Evolutionary conservation across 139 green algal species (phyloP), one percentile per base, ranked within the genome.

Genomic region (Chlamydomonas asymmetrica): DNA sequence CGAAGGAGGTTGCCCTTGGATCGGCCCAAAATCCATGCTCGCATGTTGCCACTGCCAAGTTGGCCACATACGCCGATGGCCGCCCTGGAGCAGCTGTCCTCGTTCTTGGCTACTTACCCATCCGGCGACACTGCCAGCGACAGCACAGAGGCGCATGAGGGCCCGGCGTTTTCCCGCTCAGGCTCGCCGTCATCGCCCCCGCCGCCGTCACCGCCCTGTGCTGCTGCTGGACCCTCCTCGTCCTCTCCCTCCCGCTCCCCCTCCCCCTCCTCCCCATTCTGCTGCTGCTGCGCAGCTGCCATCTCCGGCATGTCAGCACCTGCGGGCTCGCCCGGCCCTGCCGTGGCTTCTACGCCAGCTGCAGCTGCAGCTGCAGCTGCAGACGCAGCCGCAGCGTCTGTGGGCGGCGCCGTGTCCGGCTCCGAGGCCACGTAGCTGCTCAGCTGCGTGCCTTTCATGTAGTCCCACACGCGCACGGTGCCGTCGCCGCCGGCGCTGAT

Each of bases 391-490:
- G n/a, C n/a, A n/a, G n/a, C n/a, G n/a, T n/a, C n/a, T n/a, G n/a
- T n/a, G n/a, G n/a, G n/a, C n/a, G n/a, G n/a, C n/a, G n/a, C n/a
- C 38, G 8, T 23, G 8, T 2, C 29, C 43, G 67, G 63, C 63
- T 75, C 79, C n/a, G 76, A 63, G 23, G 74, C 76, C 34, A 75
- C 66, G 59, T 85, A 82, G 10, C 32, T 64, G 1, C 57, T 63
- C 41, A 89, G 75, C 63, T 74, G 81, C n/a, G 62, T n/a, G 27
- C 90, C 88, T 6, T 6, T 78, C 7, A 78, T 31, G 16, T 66
- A 59, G 37, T 93, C 76, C 90, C 90, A 94, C 34, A 95, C 63
- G 38, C 88, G 63, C 40, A 97, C 50, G 0, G 86, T 93, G 49
- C 89, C 91, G 62, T 97, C 92, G 20, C 88, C 92, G 7, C 83